Conservation (phyloP, 441 rosid species). For the Isatis lusitanica region DNA sequence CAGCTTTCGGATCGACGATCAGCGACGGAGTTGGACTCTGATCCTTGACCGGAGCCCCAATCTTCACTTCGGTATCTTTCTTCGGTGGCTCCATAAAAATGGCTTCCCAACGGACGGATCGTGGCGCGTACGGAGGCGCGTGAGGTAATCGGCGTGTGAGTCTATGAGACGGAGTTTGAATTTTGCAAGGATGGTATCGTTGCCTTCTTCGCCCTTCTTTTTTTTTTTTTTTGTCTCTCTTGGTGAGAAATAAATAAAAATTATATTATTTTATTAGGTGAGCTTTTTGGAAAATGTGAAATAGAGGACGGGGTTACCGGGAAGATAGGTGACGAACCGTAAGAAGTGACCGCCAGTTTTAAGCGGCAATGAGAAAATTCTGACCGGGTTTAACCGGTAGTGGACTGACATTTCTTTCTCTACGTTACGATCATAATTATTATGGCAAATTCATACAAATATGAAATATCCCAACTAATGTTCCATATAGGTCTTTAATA, state of each 20-base stretch:
- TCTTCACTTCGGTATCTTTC: constrained; percentile 38
- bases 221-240: neutral
- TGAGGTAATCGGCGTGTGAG: neutral
- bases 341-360: neutral
- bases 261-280: neutral
- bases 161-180: constrained; percentile 14
- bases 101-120: neutral
- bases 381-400: constrained; percentile 11
- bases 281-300: constrained; percentile 6
- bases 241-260: neutral
- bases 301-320: constrained; percentile 23
- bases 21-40: constrained; percentile 23
- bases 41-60: constrained; percentile 34
- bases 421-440: neutral
- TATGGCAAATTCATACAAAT: neutral
- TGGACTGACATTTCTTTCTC: neutral
- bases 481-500: too few species aligned
- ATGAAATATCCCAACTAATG: too few species aligned
- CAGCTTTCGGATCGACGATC: constrained; percentile 22
- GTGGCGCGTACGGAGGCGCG: constrained; percentile 30
- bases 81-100: constrained; percentile 49
- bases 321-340: constrained; percentile 27
- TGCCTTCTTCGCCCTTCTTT: constrained; percentile 10
- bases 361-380: neutral
- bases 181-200: constrained; percentile 22